Base-by-base conservation (phyloP, 441 rosid genomes). In the Geranium incanum region DNA sequence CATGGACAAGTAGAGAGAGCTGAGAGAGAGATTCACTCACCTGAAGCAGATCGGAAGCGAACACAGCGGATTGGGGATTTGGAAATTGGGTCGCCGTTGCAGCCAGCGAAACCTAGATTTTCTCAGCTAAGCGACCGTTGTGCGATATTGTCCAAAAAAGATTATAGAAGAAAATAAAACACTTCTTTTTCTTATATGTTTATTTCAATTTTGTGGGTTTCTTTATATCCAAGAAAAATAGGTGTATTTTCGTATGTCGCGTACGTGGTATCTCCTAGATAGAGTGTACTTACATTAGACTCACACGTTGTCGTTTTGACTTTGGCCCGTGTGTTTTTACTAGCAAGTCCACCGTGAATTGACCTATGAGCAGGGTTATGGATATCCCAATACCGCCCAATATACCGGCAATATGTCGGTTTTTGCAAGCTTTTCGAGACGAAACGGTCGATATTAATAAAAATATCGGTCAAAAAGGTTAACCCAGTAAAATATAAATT, bases 51-150 rank as follows among this genome's bases (percentile, higher is more conserved):
- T 48, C 57, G 65, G 33, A 60, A 19, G 8, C 65, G 65, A 21
- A 4, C 13, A 60, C 33, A 16, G 33, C 3, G 4, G 65, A 18
- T 12, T 48, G 16, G 57, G 57, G 57, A 12, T 48, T 48, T 7
- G 33, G 65, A 19, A 3, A 60, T 5, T 48, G 5, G 57, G 65
- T 11, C 7, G 65, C 13, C 21, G 65, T 60, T 5, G 62, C 18
- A 21, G 3, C 62, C 5, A 60, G 33, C 33, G 65, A 60, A 60
- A 60, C 65, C 65, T 60, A 15, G 62, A n/a, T 55, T 55, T 55
- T 16, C 62, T 55, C 62, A 16, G 62, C 23, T 55, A 15, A 19
- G 65, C 65, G 65, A 60, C 65, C 65, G 65, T 60, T 60, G 65
- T 60, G 64, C 65, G 65, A 60, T 21, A 19, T 19, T 60, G 36